These are phyloP conservation scores for Paramecium octaurelia DNA, from an alignment of 73 alveolate species.

Conservation along the genomic window DNA sequence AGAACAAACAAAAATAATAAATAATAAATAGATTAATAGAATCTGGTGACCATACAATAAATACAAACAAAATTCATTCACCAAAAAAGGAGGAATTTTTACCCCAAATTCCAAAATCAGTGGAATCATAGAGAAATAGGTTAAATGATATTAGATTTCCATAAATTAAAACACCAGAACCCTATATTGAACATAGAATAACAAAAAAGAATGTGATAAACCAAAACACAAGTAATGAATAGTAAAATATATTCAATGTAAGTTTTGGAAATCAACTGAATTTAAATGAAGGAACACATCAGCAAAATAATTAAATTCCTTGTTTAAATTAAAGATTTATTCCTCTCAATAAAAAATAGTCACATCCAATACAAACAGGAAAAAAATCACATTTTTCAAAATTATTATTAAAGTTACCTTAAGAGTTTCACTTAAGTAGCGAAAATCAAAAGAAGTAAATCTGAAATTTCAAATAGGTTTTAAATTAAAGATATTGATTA, in stretches of 20 bases:
- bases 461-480: not conserved
- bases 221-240: not conserved
- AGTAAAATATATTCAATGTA: not conserved
- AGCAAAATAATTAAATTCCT: not conserved
- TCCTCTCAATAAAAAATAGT: not conserved
- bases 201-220: not conserved
- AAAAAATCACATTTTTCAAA: not conserved
- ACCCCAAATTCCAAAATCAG: not conserved
- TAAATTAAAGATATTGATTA: not conserved
- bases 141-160: not conserved
- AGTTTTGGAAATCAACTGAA: not conserved
- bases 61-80: not conserved
- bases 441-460: not conserved
- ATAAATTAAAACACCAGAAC: not conserved
- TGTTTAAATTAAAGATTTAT: not conserved
- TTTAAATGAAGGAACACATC: not conserved
- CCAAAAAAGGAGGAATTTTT: not conserved
- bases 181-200: not conserved
- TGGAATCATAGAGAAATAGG: not conserved
- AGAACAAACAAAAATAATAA: not conserved
- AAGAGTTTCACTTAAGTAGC: not conserved
- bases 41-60: not conserved
- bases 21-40: not conserved
- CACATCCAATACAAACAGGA: not conserved
- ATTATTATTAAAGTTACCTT: not conserved